Percentiles rank a stretch among this genome's conserved stretches.
phyloP scores from a whole-genome alignment of 805 yeast species.

The Cyberlindnera subsufficiens region DNA sequence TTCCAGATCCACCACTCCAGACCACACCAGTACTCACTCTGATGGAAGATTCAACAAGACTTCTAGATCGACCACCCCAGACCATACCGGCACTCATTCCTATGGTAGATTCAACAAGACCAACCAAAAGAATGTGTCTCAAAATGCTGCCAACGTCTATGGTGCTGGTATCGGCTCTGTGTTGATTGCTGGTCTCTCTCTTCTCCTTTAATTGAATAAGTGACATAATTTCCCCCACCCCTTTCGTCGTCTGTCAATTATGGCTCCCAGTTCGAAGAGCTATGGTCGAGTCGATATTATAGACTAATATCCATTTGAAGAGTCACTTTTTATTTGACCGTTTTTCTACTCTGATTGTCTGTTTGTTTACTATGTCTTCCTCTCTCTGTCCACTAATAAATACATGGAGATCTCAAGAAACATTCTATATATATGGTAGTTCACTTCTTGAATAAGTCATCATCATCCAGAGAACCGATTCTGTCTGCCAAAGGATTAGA shows the following conservation, averaged over 20 bases:
- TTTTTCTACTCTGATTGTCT: no score
- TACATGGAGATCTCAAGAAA: no score
- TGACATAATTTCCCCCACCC: no score
- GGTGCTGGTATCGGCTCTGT: conserved; percentile 39
- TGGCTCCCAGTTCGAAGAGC: not conserved
- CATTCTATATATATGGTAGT: no score
- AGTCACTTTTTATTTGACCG: no score
- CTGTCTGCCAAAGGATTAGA: not conserved
- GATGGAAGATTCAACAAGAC: conserved; percentile 52
- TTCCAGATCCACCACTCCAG: conserved; percentile 24
- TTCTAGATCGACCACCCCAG: conserved; percentile 30
- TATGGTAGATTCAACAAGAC: conserved; percentile 50
- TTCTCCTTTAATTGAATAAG: conserved; percentile 31
- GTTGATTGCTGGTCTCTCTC: conserved; percentile 43
- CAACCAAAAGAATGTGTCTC: conserved; percentile 23
- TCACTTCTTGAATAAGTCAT: conserved; percentile 1
- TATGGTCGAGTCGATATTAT: not conserved
- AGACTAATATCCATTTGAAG: not conserved
- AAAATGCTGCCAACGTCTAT: conserved; percentile 20
- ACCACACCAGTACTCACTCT: conserved; percentile 46
- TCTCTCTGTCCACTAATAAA: no score
- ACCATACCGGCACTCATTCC: conserved; percentile 47
- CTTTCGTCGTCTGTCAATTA: not conserved
- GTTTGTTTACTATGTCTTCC: no score
- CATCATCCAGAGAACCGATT: not conserved